phyloP scores from a whole-genome alignment of 345 rosid species.

The Anastatica hierochuntica region DNA sequence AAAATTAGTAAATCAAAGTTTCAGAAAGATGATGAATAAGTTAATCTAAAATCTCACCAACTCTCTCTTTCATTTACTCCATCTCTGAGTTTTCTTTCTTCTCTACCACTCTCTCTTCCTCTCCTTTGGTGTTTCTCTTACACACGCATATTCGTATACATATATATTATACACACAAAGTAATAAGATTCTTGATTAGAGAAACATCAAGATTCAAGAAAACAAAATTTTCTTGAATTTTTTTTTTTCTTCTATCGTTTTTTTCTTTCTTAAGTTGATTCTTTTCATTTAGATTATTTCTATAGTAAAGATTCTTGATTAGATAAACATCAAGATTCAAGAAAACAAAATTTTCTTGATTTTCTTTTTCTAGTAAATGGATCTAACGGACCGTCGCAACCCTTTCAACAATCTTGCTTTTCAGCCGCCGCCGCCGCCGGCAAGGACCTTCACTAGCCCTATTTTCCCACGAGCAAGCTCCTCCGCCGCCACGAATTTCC shows the following conservation, averaged over 20 bases:
- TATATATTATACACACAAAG: neutral
- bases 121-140: neutral
- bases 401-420: slow-evolving; percentile 27
- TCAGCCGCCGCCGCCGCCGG: slow-evolving; percentile 14
- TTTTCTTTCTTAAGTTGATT: neutral
- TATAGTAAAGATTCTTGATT: neutral
- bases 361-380: slow-evolving; percentile 13
- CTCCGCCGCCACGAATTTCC: slow-evolving; percentile 27
- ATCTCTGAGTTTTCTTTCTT: slow-evolving; percentile 20
- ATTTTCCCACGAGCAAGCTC: slow-evolving; percentile 20
- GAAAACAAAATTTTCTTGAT: neutral
- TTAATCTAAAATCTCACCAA: slow-evolving; percentile 22
- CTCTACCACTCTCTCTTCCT: slow-evolving; percentile 10
- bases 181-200: neutral
- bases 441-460: slow-evolving; percentile 13
- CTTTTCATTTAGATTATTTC: neutral
- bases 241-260: neutral
- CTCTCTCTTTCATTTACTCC: slow-evolving; percentile 17
- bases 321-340: neutral
- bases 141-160: slow-evolving; percentile 13
- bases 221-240: neutral
- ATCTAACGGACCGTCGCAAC: slow-evolving; percentile 18
- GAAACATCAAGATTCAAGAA: neutral
- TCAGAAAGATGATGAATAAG: too few species aligned
- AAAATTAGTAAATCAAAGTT: too few species aligned